phyloP scores from a whole-genome alignment of 768 basidiomycete genomes.

The Mycena vitilis region DNA sequence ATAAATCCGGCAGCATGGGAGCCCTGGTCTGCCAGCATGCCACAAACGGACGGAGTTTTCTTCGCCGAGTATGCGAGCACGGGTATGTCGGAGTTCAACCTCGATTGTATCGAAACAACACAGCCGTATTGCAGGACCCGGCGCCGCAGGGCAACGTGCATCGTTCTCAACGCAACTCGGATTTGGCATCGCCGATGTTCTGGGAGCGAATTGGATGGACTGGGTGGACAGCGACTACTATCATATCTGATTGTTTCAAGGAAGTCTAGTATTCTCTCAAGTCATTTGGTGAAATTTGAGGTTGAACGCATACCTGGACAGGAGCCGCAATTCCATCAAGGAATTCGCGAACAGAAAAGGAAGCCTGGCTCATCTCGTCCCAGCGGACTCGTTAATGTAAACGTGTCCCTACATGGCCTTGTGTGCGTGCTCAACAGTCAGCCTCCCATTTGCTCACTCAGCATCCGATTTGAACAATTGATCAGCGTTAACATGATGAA shows the following conservation, averaged over 20 bases:
- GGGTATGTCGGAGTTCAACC: constrained; percentile 25
- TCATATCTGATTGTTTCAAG: constrained; percentile 1
- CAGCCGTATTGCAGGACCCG: constrained; percentile 31
- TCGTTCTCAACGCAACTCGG: constrained; percentile 39
- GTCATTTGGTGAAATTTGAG: too few species aligned
- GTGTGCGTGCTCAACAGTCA: too few species aligned
- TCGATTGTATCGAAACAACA: too few species aligned
- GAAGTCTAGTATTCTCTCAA: neutral
- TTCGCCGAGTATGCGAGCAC: constrained; percentile 40
- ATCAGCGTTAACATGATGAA: too few species aligned
- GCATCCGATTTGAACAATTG: too few species aligned
- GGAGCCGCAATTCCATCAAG: too few species aligned
- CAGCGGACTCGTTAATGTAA: too few species aligned
- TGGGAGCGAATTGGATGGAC: constrained; percentile 35
- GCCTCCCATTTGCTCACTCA: too few species aligned
- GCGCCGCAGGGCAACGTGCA: constrained; percentile 39
- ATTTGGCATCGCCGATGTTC: constrained; percentile 37
- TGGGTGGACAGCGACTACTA: constrained; percentile 38
- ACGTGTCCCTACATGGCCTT: too few species aligned
- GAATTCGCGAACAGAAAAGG: too few species aligned
- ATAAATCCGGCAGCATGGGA: constrained; percentile 44
- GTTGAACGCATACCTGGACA: too few species aligned
- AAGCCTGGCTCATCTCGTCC: too few species aligned
- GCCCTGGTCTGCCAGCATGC: constrained; percentile 38
- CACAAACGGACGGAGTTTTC: constrained; percentile 40